Base-by-base conservation (phyloP, 352 stramenopile species). In the Phytophthora boehmeriae region DNA sequence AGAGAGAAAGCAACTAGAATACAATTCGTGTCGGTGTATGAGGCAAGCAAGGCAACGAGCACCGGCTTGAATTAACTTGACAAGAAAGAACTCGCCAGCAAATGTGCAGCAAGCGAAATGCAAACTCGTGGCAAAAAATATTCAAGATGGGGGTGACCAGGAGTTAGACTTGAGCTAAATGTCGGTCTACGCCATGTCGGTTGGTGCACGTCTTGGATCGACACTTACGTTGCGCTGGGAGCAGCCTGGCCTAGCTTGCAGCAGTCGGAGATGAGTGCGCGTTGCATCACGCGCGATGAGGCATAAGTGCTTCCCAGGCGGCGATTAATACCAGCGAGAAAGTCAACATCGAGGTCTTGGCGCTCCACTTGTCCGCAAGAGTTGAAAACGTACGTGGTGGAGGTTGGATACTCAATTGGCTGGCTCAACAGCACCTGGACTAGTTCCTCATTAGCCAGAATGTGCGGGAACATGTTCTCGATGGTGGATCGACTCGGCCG, bases 381-480 rank as follows among this genome's bases (percentile, higher is more conserved):
- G 62, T 81, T 80, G 60, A 90, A 90, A 16, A 79, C 61, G 63
- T 80, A 90, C 28, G 71, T 75, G 23, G 78, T 84, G 49, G 66
- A 76, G 17, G 73, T 84, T 47, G 76, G 67, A 57, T 90, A 90
- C 23, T 74, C 59, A 23, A 89, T 70, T 20, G 83, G 53, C 14
- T 70, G 54, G 28, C 69, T 74, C n/a, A 92, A 59, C 16, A 93
- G 70, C 22, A 65, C 55, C 66, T 89, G 76, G 30, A 86, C 71
- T 17, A 92, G 59, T 51, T 57, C 49, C 41, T 92, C 80, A 51
- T 90, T 74, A 5, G 46, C 38, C 1, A 93, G 32, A 13, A 89
- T 70, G 50, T 88, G 66, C 13, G 84, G 84, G 55, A 91, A 93
- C 30, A 93, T 60, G n/a, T 75, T 58, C 36, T 88, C 80, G 35